Conservation (phyloP, 176 grass and related monocot species). For the Thinopyrum elongatum region DNA sequence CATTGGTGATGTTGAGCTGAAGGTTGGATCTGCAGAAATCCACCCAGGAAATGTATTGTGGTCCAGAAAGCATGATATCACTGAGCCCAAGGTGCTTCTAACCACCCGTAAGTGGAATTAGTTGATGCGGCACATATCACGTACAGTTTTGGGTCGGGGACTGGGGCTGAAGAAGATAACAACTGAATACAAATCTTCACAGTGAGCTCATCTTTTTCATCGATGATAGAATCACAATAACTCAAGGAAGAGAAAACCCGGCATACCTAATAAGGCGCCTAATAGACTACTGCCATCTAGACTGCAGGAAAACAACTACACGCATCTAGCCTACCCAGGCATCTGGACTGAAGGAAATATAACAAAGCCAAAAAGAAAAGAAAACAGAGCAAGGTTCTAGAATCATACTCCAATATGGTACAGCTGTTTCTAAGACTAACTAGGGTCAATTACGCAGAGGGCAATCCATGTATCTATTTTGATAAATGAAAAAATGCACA, state of each 20-base stretch:
- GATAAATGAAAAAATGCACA: neutral
- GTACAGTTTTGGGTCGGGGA: neutral
- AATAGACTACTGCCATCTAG: neutral
- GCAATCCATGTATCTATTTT: neutral
- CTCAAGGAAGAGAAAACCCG: neutral
- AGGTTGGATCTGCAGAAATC: neutral
- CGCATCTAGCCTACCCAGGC: neutral
- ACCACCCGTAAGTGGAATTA: neutral
- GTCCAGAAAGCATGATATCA: neutral
- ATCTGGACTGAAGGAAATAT: neutral
- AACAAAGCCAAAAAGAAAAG: neutral
- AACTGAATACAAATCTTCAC: neutral
- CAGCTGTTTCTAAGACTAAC: neutral
- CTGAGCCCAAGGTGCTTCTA: neutral
- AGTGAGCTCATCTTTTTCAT: neutral
- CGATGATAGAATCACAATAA: neutral
- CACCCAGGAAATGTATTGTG: neutral
- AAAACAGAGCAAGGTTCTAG: neutral
- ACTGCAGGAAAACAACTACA: neutral
- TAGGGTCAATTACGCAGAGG: neutral
- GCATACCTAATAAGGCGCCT: neutral
- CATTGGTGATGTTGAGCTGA: neutral
- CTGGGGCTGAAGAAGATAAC: neutral
- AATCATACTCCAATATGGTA: neutral
- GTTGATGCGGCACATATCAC: neutral